Evolutionary conservation across 768 basidiomycete genomes (phyloP).

Genomic region (Amanita rimosa): DNA sequence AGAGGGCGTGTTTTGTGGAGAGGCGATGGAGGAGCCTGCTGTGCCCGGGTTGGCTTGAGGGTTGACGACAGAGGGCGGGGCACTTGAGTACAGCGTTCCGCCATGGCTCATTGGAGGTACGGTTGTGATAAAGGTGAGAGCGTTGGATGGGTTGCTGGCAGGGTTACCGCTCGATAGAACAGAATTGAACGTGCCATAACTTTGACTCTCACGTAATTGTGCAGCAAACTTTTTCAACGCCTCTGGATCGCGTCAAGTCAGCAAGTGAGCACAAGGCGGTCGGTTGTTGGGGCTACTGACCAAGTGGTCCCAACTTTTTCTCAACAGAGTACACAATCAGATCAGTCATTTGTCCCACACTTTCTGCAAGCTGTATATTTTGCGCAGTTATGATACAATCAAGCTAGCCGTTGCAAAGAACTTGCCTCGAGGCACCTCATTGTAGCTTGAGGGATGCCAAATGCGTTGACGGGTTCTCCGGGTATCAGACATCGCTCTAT

Average conservation of each 20-base stretch:
- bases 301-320: slow-evolving; percentile 45
- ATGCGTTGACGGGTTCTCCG: slow-evolving; percentile 77
- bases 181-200: slow-evolving; percentile 9
- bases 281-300: slow-evolving; percentile 30
- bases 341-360: slow-evolving; percentile 71
- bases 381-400: slow-evolving; percentile 5
- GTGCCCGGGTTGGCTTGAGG: slow-evolving; percentile 19
- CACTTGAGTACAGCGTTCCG: slow-evolving; percentile 40
- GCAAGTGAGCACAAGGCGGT: neutral
- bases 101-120: slow-evolving; percentile 11
- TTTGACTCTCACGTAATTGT: slow-evolving; percentile 26
- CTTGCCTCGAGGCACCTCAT: slow-evolving; percentile 80
- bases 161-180: slow-evolving; percentile 5
- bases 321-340: slow-evolving; percentile 57
- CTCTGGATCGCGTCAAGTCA: slow-evolving; percentile 17
- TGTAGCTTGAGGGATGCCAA: slow-evolving; percentile 81
- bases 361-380: slow-evolving; percentile 56
- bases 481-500: slow-evolving; percentile 61
- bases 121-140: slow-evolving; percentile 13
- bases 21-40: slow-evolving; percentile 20
- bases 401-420: slow-evolving; percentile 4
- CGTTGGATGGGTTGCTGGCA: slow-evolving; percentile 8
- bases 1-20: slow-evolving; percentile 39
- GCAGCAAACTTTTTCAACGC: slow-evolving; percentile 28
- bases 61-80: slow-evolving; percentile 35